These are phyloP conservation scores for Pachysandra terminalis DNA, from an alignment of 164 flowering plant species.

Conservation along the genomic window DNA sequence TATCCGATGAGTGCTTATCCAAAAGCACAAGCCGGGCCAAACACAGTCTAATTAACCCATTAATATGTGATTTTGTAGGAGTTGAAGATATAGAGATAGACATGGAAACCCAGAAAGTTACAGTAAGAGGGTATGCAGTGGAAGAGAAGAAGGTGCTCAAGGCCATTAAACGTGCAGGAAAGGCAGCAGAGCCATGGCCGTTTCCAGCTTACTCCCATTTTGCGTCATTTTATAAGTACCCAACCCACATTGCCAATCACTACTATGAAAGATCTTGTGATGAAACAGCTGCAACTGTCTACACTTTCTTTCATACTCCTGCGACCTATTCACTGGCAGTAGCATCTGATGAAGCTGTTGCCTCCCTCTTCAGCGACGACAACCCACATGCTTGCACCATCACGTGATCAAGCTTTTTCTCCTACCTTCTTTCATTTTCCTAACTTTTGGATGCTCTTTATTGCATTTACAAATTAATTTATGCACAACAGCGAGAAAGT, in stretches of 20 bases:
- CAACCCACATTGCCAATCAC: constrained; percentile 52
- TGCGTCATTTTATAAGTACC: constrained; percentile 73
- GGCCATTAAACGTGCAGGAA: constrained; percentile 47
- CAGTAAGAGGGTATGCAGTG: constrained; percentile 50
- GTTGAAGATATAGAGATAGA: constrained; percentile 76
- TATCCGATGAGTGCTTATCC: too few species aligned
- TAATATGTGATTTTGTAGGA: constrained; percentile 29
- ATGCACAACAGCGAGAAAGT: too few species aligned
- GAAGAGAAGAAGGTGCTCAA: constrained; percentile 70
- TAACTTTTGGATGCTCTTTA: too few species aligned
- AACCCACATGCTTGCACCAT: constrained; percentile 76
- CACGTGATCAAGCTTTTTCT: constrained; percentile 35
- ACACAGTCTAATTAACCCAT: too few species aligned
- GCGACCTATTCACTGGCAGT: constrained; percentile 62
- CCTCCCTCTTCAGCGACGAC: constrained; percentile 81
- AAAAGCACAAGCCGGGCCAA: too few species aligned
- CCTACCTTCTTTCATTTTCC: too few species aligned
- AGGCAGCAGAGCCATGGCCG: constrained; percentile 44
- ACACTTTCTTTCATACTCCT: constrained; percentile 78
- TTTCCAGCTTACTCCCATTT: constrained; percentile 62
- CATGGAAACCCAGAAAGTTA: constrained; percentile 68
- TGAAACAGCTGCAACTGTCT: constrained; percentile 35
- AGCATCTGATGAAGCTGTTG: constrained; percentile 71
- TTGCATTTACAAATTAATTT: too few species aligned
- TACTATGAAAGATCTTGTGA: constrained; percentile 47